phyloP scores from a whole-genome alignment of 768 basidiomycete genomes.

The Rhodotorula babjevae region DNA sequence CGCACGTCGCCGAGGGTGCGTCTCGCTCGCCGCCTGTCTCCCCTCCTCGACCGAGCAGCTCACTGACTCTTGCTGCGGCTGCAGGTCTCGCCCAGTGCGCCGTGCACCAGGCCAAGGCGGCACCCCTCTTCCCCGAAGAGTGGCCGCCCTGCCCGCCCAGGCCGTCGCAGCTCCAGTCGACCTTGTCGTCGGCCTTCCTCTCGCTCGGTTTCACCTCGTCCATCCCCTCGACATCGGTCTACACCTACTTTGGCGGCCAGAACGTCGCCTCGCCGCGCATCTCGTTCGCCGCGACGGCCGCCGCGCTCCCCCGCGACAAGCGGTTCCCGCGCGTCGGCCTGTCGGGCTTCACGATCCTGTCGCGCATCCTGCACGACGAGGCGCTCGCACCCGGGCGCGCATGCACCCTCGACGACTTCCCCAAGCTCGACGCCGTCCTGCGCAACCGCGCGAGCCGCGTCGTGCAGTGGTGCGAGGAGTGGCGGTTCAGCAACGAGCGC shows the following conservation, averaged over 20 bases:
- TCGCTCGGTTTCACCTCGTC: conserved; percentile 11
- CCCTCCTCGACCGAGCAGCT: neutral
- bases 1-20: conserved; percentile 38
- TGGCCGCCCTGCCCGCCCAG: conserved; percentile 34
- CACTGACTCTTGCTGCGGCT: neutral
- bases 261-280: conserved; percentile 13
- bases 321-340: conserved; percentile 37
- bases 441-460: conserved; percentile 17
- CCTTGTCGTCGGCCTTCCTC: conserved; percentile 33
- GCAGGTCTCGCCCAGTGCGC: conserved; percentile 40
- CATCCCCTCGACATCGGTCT: neutral
- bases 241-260: conserved; percentile 6
- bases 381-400: conserved; percentile 40
- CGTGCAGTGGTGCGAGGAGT: conserved; percentile 37
- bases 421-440: conserved; percentile 36
- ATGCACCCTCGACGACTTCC: conserved; percentile 21
- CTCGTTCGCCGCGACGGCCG: conserved; percentile 23
- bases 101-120: conserved; percentile 18
- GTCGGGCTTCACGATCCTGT: conserved; percentile 41
- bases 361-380: conserved; percentile 39
- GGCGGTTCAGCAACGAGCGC: conserved; percentile 36
- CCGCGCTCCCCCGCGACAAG: conserved; percentile 17
- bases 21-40: neutral
- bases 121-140: conserved; percentile 29
- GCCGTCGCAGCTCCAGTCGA: conserved; percentile 12